Evolutionary conservation across 164 flowering plant genomes (phyloP), one percentile per base, ranked within the genome.

Genomic region (Saururus chinensis): DNA sequence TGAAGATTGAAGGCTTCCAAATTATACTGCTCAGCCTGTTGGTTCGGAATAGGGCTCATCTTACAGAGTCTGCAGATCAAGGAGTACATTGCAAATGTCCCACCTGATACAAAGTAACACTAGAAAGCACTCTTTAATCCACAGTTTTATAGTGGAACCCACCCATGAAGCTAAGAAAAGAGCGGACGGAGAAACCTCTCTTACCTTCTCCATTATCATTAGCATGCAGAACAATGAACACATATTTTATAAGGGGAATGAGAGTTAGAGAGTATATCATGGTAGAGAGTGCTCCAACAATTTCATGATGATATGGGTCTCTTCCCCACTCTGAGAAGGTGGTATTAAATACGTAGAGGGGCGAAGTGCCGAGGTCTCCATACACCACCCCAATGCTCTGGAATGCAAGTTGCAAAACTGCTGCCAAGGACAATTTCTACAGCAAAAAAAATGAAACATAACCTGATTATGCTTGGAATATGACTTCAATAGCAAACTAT

Each of bases 71-170:
- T 76, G 70, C 96, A 92, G 37, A 92, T 84, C 62, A 92, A 75
- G 4, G 98, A 92, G 70, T 92, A 92, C 25, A 92, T 88, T 62
- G 98, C 93, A 79, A 92, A 87, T 52, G 95, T 84, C 60, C 98
- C 95, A 69, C 96, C 96, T 89, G 81, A 62, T 54, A 23, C 40
- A 30, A 68, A 61, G 51, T 26, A 63, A 67, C 11, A 9, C n/a
- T 35, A 59, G 60, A 35, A n/a, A n/a, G n/a, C n/a, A n/a, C n/a
- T n/a, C n/a, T n/a, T n/a, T n/a, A n/a, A n/a, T n/a, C n/a, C n/a
- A n/a, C n/a, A n/a, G n/a, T n/a, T n/a, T n/a, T n/a, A n/a, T n/a
- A n/a, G n/a, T n/a, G n/a, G n/a, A n/a, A n/a, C n/a, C n/a, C n/a
- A n/a, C n/a, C n/a, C n/a, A n/a, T n/a, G n/a, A n/a, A n/a, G n/a